Conservation (phyloP, 768 basidiomycete genomes). For the Hericium alpestre region DNA sequence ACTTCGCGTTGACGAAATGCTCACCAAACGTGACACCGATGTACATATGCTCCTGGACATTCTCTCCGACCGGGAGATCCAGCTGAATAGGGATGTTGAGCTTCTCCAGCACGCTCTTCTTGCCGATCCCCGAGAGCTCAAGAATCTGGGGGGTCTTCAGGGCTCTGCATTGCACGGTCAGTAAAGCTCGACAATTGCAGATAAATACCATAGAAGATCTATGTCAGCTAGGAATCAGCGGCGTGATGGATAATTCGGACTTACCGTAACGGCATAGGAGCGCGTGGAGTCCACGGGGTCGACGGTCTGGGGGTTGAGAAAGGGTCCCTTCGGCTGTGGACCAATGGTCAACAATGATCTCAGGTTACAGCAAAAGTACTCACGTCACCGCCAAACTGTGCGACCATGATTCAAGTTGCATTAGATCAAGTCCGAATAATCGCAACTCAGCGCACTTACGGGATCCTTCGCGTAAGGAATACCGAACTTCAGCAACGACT, state of each 20-base stretch:
- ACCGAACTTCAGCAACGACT: neutral
- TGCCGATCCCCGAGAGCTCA: conserved; percentile 10
- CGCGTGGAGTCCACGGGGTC: neutral
- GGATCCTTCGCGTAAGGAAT: neutral
- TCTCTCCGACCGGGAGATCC: conserved; percentile 12
- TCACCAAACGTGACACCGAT: neutral
- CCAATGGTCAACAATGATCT: neutral
- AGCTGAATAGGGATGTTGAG: conserved; percentile 9
- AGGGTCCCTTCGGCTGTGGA: neutral
- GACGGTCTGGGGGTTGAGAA: neutral
- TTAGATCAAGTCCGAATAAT: neutral
- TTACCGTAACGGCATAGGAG: neutral
- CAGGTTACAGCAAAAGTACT: too few species aligned
- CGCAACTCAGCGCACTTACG: neutral
- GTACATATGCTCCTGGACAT: conserved; percentile 9
- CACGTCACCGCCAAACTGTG: neutral
- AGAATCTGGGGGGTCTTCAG: conserved; percentile 13
- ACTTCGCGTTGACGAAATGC: neutral
- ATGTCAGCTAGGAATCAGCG: neutral
- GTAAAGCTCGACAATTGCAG: too few species aligned
- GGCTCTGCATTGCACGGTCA: neutral
- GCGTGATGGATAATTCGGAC: neutral
- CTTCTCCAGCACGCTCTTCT: conserved; percentile 6
- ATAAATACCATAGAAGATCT: neutral
- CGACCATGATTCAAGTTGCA: neutral